Evolutionary conservation across 345 rosid genomes (phyloP).

Genomic region (Eucalyptus paniculata): DNA sequence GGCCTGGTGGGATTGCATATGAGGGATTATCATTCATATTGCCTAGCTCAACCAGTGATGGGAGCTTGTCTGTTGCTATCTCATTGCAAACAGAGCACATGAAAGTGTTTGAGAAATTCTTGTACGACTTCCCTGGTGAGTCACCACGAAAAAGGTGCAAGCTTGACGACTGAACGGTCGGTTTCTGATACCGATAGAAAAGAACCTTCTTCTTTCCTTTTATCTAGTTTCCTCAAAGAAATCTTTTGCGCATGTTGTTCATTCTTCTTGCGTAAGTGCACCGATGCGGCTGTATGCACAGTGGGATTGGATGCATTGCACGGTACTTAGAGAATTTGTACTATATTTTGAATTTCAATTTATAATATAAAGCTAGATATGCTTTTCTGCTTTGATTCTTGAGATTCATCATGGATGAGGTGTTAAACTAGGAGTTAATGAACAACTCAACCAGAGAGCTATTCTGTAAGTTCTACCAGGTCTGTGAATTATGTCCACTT

Average conservation of each 20-base stretch:
- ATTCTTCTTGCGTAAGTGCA: not conserved
- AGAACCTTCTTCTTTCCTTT: not conserved
- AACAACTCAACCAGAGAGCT: not conserved
- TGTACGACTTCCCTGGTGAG: slow-evolving; percentile 13
- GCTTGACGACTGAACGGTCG: not conserved
- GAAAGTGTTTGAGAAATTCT: slow-evolving; percentile 58
- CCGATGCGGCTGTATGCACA: not conserved
- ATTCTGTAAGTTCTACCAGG: not conserved
- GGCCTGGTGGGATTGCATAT: slow-evolving; percentile 78
- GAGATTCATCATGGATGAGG: not conserved
- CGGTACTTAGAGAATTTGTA: not conserved
- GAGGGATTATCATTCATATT: slow-evolving; percentile 73
- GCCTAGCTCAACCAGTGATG: slow-evolving; percentile 71
- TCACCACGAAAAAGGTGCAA: not conserved
- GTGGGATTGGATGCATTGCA: not conserved
- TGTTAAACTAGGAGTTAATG: not conserved
- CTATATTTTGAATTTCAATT: not conserved
- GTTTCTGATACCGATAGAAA: not conserved
- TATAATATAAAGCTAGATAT: not conserved
- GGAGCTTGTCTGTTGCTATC: slow-evolving; percentile 73
- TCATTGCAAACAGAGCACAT: slow-evolving; percentile 68
- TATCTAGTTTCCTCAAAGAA: not conserved
- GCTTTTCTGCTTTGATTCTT: not conserved
- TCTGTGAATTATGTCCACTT: not conserved
- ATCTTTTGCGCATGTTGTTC: not conserved